phyloP scores from a whole-genome alignment of 2,329 filamentous ascomycete genomes.

The Coniochaeta ligniaria region DNA sequence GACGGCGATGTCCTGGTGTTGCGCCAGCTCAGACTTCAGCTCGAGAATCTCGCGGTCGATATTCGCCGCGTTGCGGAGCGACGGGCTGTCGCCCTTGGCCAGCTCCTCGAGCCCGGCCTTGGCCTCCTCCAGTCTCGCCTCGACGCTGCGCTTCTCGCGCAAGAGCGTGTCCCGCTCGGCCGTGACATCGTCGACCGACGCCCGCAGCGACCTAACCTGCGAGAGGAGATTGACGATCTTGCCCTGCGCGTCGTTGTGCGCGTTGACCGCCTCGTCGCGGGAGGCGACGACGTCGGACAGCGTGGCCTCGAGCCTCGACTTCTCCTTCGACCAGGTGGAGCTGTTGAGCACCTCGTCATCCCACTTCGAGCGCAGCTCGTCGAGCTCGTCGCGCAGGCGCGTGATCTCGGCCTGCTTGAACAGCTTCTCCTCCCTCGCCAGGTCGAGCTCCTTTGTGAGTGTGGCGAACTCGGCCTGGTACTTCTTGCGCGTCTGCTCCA shows the following conservation, averaged over 20 bases:
- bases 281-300: constrained; percentile 82
- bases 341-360: constrained; percentile 97
- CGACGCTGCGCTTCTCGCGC: constrained; percentile 85
- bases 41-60: constrained; percentile 86
- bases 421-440: constrained; percentile 81
- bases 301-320: constrained; percentile 82
- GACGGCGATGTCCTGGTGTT: constrained; percentile 86
- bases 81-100: constrained; percentile 75
- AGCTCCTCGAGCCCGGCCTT: constrained; percentile 85
- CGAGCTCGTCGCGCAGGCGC: constrained; percentile 87
- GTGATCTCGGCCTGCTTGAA: constrained; percentile 83
- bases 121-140: constrained; percentile 78
- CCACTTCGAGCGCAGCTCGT: constrained; percentile 93
- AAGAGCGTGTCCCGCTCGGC: constrained; percentile 78
- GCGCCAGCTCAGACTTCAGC: constrained; percentile 79
- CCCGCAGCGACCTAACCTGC: constrained; percentile 78
- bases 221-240: constrained; percentile 87
- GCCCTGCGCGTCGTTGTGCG: constrained; percentile 90
- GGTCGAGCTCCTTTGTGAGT: constrained; percentile 84
- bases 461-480: constrained; percentile 90
- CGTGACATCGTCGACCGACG: constrained; percentile 76
- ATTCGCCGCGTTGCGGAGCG: constrained; percentile 80
- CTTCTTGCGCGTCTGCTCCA: constrained; percentile 97
- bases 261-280: constrained; percentile 86
- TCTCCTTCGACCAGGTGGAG: constrained; percentile 97